Evolutionary conservation across 768 basidiomycete genomes (phyloP).

Genomic region (Coprinopsis cinerea): DNA sequence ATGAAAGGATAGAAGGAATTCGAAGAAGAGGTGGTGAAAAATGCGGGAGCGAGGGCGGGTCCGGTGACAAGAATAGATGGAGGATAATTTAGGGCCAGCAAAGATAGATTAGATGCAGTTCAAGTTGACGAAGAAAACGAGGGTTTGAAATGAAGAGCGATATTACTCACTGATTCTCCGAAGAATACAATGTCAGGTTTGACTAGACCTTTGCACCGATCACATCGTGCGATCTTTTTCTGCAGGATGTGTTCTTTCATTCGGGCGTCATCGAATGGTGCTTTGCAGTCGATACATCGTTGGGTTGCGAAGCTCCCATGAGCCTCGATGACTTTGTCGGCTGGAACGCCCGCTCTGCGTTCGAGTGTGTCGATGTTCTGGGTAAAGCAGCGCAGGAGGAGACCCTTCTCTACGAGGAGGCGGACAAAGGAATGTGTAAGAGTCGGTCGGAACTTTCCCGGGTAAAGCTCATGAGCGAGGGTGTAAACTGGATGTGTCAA

Average conservation of each 20-base stretch:
- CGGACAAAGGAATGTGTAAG: conserved; percentile 85
- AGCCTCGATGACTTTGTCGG: conserved; percentile 79
- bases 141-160: background rate
- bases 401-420: conserved; percentile 61
- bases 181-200: conserved; percentile 98
- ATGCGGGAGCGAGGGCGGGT: background rate
- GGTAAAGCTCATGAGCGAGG: conserved; percentile 89
- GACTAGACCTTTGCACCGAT: conserved; percentile 61
- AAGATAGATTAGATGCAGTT: background rate
- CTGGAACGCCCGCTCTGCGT: conserved; percentile 72
- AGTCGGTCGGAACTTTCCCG: conserved; percentile 85
- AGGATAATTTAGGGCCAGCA: background rate
- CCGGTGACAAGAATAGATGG: background rate
- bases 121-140: background rate
- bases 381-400: conserved; percentile 77
- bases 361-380: conserved; percentile 95
- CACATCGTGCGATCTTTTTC: conserved; percentile 67
- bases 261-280: conserved; percentile 52
- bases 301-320: conserved; percentile 93
- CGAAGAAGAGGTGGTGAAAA: background rate
- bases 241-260: conserved; percentile 59
- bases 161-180: conserved; percentile 61
- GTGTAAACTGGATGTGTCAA: conserved; percentile 60
- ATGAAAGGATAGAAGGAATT: background rate
- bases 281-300: conserved; percentile 71